A percentile compares a stretch with the other conserved stretches of the same genome.
Evolutionary conservation across 768 basidiomycete genomes (phyloP).

Genomic region (Pleurotus platypus): DNA sequence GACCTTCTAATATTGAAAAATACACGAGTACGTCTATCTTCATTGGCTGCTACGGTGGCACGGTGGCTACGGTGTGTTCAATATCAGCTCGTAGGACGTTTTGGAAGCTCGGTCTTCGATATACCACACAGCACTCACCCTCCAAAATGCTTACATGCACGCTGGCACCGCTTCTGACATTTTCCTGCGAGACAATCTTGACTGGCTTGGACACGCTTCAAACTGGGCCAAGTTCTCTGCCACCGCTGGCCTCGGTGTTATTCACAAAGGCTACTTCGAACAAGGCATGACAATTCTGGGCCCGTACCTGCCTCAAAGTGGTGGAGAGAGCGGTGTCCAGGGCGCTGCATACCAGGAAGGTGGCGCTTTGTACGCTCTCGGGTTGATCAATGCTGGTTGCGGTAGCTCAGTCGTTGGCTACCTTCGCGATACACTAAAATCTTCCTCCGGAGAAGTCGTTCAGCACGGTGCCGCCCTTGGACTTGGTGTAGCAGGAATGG

Average conservation of each 20-base stretch:
- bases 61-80: background rate
- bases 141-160: conserved; percentile 97
- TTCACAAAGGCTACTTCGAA: conserved; percentile 95
- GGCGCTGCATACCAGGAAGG: conserved; percentile 92
- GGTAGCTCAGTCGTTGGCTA: conserved; percentile 76
- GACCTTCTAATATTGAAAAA: conserved; percentile 90
- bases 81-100: conserved; percentile 54
- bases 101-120: conserved; percentile 94
- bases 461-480: conserved; percentile 98
- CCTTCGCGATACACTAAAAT: conserved; percentile 75
- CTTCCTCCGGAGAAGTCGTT: conserved; percentile 78
- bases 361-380: conserved; percentile 92
- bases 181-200: conserved; percentile 93
- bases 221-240: conserved; percentile 99
- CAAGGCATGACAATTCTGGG: conserved; percentile 90
- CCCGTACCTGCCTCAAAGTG: conserved; percentile 85
- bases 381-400: conserved; percentile 90
- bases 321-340: conserved; percentile 70
- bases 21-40: conserved; percentile 62
- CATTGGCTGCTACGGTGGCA: background rate
- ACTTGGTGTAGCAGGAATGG: conserved; percentile 94
- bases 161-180: conserved; percentile 95
- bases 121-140: conserved; percentile 93
- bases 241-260: conserved; percentile 94
- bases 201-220: conserved; percentile 91